These are phyloP conservation scores for Closterium sp. DNA, from an alignment of 139 green algal species.

Conservation along the genomic window DNA sequence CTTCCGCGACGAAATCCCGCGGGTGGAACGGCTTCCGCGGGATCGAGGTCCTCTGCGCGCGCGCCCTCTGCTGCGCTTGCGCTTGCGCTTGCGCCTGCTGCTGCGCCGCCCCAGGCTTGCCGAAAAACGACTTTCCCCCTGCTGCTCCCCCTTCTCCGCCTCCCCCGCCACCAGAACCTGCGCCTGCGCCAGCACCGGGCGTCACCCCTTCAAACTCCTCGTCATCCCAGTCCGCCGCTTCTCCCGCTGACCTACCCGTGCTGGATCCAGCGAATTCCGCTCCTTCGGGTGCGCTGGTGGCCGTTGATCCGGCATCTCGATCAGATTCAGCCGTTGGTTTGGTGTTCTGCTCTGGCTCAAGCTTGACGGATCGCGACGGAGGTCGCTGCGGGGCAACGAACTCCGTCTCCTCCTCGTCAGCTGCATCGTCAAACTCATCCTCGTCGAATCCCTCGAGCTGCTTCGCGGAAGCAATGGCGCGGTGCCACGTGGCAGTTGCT, in stretches of 20 bases:
- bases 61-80: background rate
- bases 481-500: background rate
- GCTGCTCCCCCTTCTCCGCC: background rate
- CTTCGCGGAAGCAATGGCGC: background rate
- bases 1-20: constrained; percentile 3
- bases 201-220: constrained; percentile 48
- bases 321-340: background rate
- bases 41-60: background rate
- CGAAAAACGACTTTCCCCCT: background rate
- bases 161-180: too few species aligned
- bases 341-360: background rate
- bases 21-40: background rate
- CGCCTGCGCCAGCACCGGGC: background rate
- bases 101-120: background rate
- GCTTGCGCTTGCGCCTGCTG: background rate
- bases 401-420: background rate
- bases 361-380: background rate
- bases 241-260: background rate
- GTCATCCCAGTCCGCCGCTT: constrained; percentile 31
- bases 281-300: background rate
- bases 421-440: background rate
- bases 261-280: background rate
- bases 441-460: background rate
- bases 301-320: background rate
- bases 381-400: background rate